These are phyloP conservation scores for Lipomyces spencermartinsiae DNA, from an alignment of 805 yeast genomes.

Conservation along the genomic window DNA sequence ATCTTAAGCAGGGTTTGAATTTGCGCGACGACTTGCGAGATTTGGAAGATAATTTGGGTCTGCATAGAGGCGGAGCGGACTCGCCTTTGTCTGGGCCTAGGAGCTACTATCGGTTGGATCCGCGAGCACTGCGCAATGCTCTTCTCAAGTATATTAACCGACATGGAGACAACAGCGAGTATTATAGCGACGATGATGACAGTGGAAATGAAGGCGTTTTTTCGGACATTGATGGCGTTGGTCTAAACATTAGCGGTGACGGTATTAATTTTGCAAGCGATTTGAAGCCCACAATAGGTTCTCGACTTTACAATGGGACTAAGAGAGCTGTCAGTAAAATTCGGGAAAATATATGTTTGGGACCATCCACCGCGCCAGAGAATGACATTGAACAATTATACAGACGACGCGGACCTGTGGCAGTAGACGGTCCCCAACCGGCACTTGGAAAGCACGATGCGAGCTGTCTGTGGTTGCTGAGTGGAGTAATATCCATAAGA, in stretches of 20 bases:
- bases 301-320: background rate
- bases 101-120: background rate
- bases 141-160: background rate
- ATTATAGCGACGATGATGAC: background rate
- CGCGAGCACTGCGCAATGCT: background rate
- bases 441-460: background rate
- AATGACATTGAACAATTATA: background rate
- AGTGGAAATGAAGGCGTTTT: background rate
- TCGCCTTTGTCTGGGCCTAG: background rate
- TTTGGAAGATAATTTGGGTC: background rate
- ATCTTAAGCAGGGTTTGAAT: background rate
- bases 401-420: background rate
- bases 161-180: constrained; percentile 3
- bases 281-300: background rate
- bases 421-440: background rate
- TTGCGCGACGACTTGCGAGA: constrained; percentile 1
- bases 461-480: background rate
- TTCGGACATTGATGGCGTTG: background rate
- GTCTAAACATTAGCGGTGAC: background rate
- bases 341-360: background rate
- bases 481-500: background rate
- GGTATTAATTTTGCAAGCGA: background rate
- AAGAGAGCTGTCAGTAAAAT: background rate
- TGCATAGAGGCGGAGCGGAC: constrained; percentile 1
- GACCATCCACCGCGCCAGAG: background rate